Conservation (phyloP, 169 alveolate species). For the Cryptosporidium baileyi region DNA sequence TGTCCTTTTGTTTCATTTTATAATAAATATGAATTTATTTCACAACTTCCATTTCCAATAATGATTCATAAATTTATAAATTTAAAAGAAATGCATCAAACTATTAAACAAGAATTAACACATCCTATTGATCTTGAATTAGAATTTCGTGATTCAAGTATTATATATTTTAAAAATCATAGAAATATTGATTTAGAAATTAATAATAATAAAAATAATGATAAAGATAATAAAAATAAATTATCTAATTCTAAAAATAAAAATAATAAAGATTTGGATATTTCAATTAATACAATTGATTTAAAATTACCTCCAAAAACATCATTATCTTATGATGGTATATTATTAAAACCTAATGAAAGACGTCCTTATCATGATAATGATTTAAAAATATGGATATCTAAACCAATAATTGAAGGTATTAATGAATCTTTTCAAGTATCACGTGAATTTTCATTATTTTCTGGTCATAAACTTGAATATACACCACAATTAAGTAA, state of each 20-base stretch:
- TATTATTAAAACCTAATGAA: conserved; percentile 56
- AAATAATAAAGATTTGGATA: background rate
- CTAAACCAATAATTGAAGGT: conserved; percentile 35
- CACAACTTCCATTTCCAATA: conserved; percentile 63
- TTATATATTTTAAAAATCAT: background rate
- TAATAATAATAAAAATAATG: background rate
- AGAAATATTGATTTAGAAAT: background rate
- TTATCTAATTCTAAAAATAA: background rate
- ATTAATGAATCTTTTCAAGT: conserved; percentile 30
- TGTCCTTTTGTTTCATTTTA: conserved; percentile 57
- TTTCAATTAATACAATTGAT: background rate
- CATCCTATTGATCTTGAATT: conserved; percentile 18
- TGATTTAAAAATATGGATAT: conserved; percentile 51
- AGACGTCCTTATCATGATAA: conserved; percentile 56
- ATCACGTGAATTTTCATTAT: conserved; percentile 51
- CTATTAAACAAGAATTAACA: background rate
- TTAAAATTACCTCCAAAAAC: conserved; percentile 61
- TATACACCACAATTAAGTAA: conserved; percentile 49
- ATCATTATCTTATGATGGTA: conserved; percentile 16
- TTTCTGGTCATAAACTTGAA: conserved; percentile 42
- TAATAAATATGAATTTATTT: conserved; percentile 36
- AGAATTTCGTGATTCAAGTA: conserved; percentile 24
- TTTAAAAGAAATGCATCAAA: conserved; percentile 41
- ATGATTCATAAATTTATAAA: conserved; percentile 24
- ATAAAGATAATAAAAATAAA: background rate